Evolutionary conservation across 148 eudicot species (phyloP), one percentile per base, ranked within the genome.

Genomic region (Nepenthes mirabilis): DNA sequence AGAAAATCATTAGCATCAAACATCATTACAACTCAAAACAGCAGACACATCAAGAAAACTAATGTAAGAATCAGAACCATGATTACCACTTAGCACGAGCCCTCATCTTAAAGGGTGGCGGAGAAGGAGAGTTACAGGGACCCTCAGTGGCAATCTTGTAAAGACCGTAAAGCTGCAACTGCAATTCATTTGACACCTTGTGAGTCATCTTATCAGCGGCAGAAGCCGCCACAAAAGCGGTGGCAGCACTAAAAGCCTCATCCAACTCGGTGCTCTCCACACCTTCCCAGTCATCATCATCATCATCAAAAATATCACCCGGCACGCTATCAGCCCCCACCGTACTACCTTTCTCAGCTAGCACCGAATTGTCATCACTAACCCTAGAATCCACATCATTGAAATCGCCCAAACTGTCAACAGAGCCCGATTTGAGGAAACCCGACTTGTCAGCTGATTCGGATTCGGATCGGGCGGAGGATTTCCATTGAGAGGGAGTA

Each of bases 211-310:
- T 69, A 63, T 84, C 97, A 0, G 85, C 81, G 1, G 99, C 99
- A 1, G 97, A 71, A 3, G 97, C 97, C 0, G 97, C 99, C 48
- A 94, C 95, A 45, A 94, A 94, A 1, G 95, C 83, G 0, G 97
- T 84, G 2, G 99, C 99, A 6, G 99, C 99, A 66, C 95, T 94
- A 32, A 94, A 94, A 10, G 75, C 77, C 69, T 86, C 97, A 49
- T 94, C 99, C 52, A 94, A 72, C 61, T 94, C 99, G 58, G 97
- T 94, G 57, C 90, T 94, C 78, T 89, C 99, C 9, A 94, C 91
- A 13, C 99, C 99, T 57, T 94, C 99, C 99, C 99, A 94, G 82
- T 89, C 99, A 72, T 88, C 95, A 60, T 91, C 97, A 37, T 73
- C 77, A 59, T 78, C 82, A 37, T 71, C 77, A 59, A 75, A 78